phyloP scores from a whole-genome alignment of 805 yeast species.

The Candida boleticola region DNA sequence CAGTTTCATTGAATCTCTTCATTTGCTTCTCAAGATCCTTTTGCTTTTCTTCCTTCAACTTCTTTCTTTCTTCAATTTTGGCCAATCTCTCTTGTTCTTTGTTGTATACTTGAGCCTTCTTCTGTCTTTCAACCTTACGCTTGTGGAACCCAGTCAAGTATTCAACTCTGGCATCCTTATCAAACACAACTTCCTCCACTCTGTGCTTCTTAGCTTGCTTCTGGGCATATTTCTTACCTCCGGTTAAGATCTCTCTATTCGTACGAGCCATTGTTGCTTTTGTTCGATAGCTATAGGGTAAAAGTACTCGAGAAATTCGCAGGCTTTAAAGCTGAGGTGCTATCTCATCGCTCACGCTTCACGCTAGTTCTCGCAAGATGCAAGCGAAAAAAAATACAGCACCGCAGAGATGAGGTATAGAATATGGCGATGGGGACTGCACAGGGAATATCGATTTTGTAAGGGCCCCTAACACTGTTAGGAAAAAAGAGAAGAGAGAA shows the following conservation, averaged over 20 bases:
- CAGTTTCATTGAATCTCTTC: slow-evolving; percentile 51
- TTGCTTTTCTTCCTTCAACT: slow-evolving; percentile 68
- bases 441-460: too few relatives aligned
- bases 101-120: slow-evolving; percentile 73
- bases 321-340: too few relatives aligned
- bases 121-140: slow-evolving; percentile 83
- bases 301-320: too few relatives aligned
- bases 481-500: too few relatives aligned
- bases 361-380: too few relatives aligned
- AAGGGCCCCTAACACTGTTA: too few relatives aligned
- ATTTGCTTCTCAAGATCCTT: slow-evolving; percentile 63
- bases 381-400: too few relatives aligned
- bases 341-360: too few relatives aligned
- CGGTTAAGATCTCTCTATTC: slow-evolving; percentile 84
- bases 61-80: slow-evolving; percentile 72
- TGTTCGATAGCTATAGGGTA: too few relatives aligned
- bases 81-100: slow-evolving; percentile 76
- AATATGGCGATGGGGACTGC: too few relatives aligned
- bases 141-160: slow-evolving; percentile 95
- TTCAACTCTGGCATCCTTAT: slow-evolving; percentile 74
- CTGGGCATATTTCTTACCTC: slow-evolving; percentile 76
- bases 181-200: slow-evolving; percentile 83
- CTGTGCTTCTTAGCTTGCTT: slow-evolving; percentile 64
- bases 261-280: slow-evolving; percentile 28
- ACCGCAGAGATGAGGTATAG: too few relatives aligned